These are phyloP conservation scores for Xylogone sp. DNA, from an alignment of 2,329 filamentous ascomycete genomes.

Conservation along the genomic window DNA sequence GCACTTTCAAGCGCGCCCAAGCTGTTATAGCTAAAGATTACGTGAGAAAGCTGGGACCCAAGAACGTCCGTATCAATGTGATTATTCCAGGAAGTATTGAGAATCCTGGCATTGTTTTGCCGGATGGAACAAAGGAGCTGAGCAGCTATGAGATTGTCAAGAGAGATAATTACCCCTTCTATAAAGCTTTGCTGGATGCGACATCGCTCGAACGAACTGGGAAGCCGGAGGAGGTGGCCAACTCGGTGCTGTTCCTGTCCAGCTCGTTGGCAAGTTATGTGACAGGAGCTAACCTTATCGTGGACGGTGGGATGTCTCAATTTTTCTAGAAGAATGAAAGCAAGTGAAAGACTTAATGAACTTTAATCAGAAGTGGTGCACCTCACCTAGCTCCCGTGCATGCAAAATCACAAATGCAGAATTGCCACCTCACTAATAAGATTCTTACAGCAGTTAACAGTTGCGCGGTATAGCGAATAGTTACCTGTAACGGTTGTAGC, in stretches of 20 bases:
- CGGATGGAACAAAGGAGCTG: background rate
- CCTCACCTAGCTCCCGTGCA: no score
- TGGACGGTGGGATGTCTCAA: slow-evolving; percentile 4
- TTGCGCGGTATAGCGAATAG: no score
- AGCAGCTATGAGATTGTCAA: background rate
- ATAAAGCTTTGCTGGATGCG: background rate
- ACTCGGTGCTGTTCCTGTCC: slow-evolving; percentile 11
- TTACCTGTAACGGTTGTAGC: no score
- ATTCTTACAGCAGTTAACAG: no score
- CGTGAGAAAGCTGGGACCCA: slow-evolving; percentile 42
- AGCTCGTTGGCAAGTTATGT: slow-evolving; percentile 12
- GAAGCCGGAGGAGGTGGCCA: slow-evolving; percentile 12
- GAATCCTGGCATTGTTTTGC: slow-evolving; percentile 31
- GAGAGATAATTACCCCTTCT: no score
- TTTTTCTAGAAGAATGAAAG: no score
- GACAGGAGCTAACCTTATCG: slow-evolving; percentile 7
- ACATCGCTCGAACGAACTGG: slow-evolving; percentile 1
- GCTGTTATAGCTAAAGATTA: slow-evolving; percentile 51
- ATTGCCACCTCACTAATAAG: no score
- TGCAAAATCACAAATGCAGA: no score
- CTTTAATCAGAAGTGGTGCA: no score
- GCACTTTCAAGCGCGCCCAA: slow-evolving; percentile 42
- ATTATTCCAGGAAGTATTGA: slow-evolving; percentile 51
- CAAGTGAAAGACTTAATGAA: no score
- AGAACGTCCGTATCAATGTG: slow-evolving; percentile 52